These are phyloP conservation scores for Ajuga reptans DNA, from an alignment of 305 asterid species.

Conservation along the genomic window DNA sequence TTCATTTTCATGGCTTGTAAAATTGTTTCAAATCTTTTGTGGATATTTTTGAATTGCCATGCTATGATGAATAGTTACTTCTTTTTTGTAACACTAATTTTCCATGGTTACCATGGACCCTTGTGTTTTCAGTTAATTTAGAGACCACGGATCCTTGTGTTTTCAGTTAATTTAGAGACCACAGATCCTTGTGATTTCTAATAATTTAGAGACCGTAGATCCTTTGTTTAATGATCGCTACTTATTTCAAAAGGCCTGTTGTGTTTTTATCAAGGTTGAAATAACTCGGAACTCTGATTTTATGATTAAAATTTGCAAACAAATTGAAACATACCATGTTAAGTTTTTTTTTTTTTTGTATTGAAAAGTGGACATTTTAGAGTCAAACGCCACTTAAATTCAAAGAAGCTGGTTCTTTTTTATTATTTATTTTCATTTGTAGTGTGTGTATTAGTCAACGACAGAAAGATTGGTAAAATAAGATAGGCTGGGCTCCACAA, in stretches of 20 bases:
- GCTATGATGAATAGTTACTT: background rate
- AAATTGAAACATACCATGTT: background rate
- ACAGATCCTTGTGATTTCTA: background rate
- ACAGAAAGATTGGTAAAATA: background rate
- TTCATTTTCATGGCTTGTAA: background rate
- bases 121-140: background rate
- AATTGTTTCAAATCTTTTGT: background rate
- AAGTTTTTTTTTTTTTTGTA: background rate
- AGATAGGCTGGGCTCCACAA: background rate
- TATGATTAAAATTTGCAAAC: background rate
- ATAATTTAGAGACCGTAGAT: background rate
- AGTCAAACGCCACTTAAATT: background rate
- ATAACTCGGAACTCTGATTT: background rate
- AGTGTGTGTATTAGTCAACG: background rate
- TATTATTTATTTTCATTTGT: background rate
- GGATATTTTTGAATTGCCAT: background rate
- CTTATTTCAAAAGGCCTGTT: background rate
- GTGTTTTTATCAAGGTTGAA: background rate
- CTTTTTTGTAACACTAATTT: background rate
- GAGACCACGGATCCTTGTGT: background rate
- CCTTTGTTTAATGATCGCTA: background rate
- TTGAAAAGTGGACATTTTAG: background rate
- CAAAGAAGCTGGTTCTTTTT: background rate
- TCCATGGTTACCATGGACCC: background rate
- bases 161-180: background rate